Evolutionary conservation across 371 early-diverging fungal genomes (phyloP).

Genomic region (Dinochytrium kinnereticum): DNA sequence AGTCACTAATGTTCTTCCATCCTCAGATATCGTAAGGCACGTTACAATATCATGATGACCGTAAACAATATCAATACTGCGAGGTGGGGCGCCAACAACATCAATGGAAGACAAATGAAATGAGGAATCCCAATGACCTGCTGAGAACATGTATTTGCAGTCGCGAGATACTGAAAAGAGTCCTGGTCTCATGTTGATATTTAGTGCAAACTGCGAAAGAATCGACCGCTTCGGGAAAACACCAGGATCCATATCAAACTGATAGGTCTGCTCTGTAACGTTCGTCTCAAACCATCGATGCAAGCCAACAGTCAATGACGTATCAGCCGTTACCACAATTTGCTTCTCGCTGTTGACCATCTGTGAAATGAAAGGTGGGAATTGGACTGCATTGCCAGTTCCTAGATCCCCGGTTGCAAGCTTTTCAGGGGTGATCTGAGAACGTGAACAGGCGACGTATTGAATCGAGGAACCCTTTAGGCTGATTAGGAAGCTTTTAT

Average conservation of each 20-base stretch:
- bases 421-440: neutral
- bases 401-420: slow-evolving; percentile 9
- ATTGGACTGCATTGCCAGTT: neutral
- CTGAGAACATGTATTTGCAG: slow-evolving; percentile 49
- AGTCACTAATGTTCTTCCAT: slow-evolving; percentile 59
- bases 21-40: slow-evolving; percentile 56
- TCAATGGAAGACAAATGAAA: slow-evolving; percentile 44
- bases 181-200: slow-evolving; percentile 19
- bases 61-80: slow-evolving; percentile 45
- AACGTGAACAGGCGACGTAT: neutral
- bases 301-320: slow-evolving; percentile 28
- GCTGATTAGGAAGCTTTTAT: slow-evolving; percentile 40
- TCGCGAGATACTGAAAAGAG: slow-evolving; percentile 50
- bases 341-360: slow-evolving; percentile 1
- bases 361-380: neutral
- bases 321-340: slow-evolving; percentile 39
- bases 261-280: slow-evolving; percentile 26
- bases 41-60: slow-evolving; percentile 72
- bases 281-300: slow-evolving; percentile 36
- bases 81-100: slow-evolving; percentile 17
- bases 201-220: slow-evolving; percentile 38
- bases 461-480: slow-evolving; percentile 14
- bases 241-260: slow-evolving; percentile 42
- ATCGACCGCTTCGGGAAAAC: slow-evolving; percentile 26
- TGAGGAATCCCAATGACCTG: slow-evolving; percentile 57